Percentiles rank a stretch among this genome's conserved stretches.
phyloP scores from a whole-genome alignment of 1,284 basidiomycete species.

The Porodaedalea pini region DNA sequence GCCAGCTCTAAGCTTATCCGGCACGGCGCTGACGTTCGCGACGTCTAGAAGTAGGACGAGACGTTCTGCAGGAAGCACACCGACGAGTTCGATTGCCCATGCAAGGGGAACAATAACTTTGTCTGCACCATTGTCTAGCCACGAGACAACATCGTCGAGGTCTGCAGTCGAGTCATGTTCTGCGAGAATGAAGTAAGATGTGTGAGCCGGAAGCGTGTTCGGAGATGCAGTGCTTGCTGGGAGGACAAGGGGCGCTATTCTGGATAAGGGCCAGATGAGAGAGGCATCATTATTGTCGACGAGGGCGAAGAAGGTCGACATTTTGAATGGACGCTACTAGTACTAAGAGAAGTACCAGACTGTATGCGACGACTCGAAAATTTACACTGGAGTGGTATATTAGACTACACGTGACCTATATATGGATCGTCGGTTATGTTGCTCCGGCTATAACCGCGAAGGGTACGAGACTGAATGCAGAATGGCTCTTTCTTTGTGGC shows the following conservation, averaged over 20 bases:
- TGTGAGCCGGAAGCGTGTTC: conserved; percentile 24
- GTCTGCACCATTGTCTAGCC: conserved; percentile 73
- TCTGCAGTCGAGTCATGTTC: conserved; percentile 47
- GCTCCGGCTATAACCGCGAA: too few species aligned
- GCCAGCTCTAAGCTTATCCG: conserved; percentile 64
- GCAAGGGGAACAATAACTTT: conserved; percentile 72
- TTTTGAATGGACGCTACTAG: neutral
- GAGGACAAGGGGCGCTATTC: conserved; percentile 17
- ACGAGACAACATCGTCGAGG: conserved; percentile 56
- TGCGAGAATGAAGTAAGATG: conserved; percentile 53
- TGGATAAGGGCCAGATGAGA: conserved; percentile 6
- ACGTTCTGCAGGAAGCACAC: conserved; percentile 67
- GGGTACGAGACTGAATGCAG: too few species aligned
- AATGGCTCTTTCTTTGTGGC: neutral
- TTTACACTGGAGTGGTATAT: too few species aligned
- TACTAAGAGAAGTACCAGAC: neutral
- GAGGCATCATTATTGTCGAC: conserved; percentile 9
- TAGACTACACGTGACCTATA: neutral
- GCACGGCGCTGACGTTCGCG: conserved; percentile 67
- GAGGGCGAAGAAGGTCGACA: conserved; percentile 15
- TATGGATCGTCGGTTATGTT: neutral
- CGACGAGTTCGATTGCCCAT: conserved; percentile 64
- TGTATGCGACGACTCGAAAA: neutral
- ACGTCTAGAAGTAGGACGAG: conserved; percentile 74
- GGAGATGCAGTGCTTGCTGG: conserved; percentile 22